Conservation (phyloP, 2,329 filamentous ascomycete genomes). For the Fusarium chaquense region DNA sequence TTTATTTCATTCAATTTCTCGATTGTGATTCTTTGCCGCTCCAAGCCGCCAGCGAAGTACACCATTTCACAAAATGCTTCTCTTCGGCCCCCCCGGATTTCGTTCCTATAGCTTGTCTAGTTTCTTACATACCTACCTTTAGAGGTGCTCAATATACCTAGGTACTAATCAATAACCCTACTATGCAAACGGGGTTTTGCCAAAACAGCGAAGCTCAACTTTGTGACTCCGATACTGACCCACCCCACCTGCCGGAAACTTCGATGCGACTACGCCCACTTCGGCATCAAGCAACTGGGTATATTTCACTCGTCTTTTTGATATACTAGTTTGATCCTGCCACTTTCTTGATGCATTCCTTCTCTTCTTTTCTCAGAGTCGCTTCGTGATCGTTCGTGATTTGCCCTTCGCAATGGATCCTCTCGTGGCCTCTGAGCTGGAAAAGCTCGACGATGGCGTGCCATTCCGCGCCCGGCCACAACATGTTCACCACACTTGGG, state of each 20-base stretch:
- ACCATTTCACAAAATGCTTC: background rate
- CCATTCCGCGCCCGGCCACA: slow-evolving; percentile 80
- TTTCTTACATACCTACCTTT: background rate
- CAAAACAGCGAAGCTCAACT: slow-evolving; percentile 14
- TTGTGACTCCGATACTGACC: slow-evolving; percentile 34
- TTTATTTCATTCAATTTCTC: background rate
- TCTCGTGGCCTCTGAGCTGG: slow-evolving; percentile 51
- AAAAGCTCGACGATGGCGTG: slow-evolving; percentile 56
- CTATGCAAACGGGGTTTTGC: background rate
- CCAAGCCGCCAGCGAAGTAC: background rate
- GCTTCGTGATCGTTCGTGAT: background rate
- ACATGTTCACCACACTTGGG: slow-evolving; percentile 93
- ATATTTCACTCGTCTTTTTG: slow-evolving; percentile 24
- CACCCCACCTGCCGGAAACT: slow-evolving; percentile 32
- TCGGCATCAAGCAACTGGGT: slow-evolving; percentile 35
- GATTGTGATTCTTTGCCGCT: slow-evolving; percentile 11
- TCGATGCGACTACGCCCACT: slow-evolving; percentile 42
- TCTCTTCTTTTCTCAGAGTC: background rate
- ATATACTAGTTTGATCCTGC: slow-evolving; percentile 26
- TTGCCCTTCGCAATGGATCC: slow-evolving; percentile 53
- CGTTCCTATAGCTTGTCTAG: background rate
- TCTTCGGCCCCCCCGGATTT: background rate
- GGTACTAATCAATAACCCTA: background rate
- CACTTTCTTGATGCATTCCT: slow-evolving; percentile 4
- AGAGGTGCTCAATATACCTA: background rate